These are phyloP conservation scores for Aureobasidium sp. DNA, from an alignment of 2,329 filamentous ascomycete species.

Conservation along the genomic window DNA sequence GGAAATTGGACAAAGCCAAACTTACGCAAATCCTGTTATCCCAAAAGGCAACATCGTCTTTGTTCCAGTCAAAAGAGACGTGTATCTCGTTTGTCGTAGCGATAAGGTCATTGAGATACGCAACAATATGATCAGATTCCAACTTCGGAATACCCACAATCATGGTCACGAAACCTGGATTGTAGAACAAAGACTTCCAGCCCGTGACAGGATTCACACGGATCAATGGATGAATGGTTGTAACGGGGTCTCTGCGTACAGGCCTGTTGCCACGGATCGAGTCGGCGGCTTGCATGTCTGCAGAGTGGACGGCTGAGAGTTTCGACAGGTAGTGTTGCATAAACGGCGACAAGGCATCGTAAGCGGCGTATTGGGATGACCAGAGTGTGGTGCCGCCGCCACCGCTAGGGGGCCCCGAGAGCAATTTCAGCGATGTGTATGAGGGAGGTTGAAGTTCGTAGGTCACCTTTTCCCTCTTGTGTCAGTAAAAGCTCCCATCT, in stretches of 20 bases:
- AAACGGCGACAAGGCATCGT: conserved; percentile 46
- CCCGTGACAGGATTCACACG: conserved; percentile 55
- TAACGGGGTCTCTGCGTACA: conserved; percentile 47
- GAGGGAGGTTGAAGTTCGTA: conserved; percentile 53
- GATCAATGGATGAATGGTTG: conserved; percentile 49
- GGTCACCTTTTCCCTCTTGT: conserved; percentile 36
- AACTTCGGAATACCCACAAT: conserved; percentile 49
- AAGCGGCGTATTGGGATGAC: conserved; percentile 50
- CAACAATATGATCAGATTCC: neutral
- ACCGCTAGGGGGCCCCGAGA: conserved; percentile 47
- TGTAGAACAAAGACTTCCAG: conserved; percentile 56
- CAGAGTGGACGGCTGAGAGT: conserved; percentile 46
- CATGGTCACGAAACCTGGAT: conserved; percentile 51
- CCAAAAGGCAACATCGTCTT: conserved; percentile 61
- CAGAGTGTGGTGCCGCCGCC: conserved; percentile 39
- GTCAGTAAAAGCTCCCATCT: too few species aligned
- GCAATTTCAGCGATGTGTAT: conserved; percentile 50
- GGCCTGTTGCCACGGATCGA: conserved; percentile 43
- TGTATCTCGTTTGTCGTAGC: conserved; percentile 60
- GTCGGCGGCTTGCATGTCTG: conserved; percentile 48
- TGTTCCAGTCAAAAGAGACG: conserved; percentile 57
- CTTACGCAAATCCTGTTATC: conserved; percentile 39
- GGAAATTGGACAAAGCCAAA: neutral
- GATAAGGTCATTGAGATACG: conserved; percentile 39
- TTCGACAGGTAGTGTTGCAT: conserved; percentile 53